Evolutionary conservation across 306 rosid species (phyloP).

Genomic region (Quercus variabilis): DNA sequence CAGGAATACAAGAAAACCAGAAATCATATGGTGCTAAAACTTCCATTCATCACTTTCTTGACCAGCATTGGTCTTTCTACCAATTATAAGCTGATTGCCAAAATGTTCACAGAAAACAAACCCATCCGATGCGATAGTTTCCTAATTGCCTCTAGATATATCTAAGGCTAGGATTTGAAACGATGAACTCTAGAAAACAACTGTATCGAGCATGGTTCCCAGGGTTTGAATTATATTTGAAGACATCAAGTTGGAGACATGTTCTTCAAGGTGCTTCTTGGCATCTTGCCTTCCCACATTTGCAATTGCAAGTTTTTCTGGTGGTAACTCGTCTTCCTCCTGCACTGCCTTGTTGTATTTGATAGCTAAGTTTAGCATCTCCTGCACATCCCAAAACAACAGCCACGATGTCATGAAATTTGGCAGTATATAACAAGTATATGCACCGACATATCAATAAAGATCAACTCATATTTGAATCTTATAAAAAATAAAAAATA

Average conservation of each 20-base stretch:
- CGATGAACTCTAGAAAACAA: conserved; percentile 55
- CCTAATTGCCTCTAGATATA: not conserved
- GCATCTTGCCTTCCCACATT: conserved; percentile 97
- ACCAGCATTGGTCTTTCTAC: not conserved
- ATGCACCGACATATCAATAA: not conserved
- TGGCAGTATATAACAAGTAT: not conserved
- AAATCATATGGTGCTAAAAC: not conserved
- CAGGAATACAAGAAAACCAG: not conserved
- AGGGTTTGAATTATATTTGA: conserved; percentile 87
- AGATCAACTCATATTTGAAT: not conserved
- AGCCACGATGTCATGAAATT: not conserved
- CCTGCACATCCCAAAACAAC: conserved; percentile 45
- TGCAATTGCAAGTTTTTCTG: conserved; percentile 88
- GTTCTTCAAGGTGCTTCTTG: conserved; percentile 95
- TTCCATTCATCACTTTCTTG: not conserved
- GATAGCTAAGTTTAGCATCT: conserved; percentile 69
- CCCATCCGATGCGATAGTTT: not conserved
- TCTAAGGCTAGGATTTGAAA: not conserved
- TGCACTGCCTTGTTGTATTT: conserved; percentile 94
- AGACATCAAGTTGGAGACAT: conserved; percentile 90
- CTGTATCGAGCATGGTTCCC: conserved; percentile 94
- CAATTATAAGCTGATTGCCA: not conserved
- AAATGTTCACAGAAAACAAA: not conserved
- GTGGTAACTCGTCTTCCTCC: conserved; percentile 90
- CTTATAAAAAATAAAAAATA: not conserved